Base-by-base conservation (phyloP, 805 yeast species). In the Saturnispora mendoncae region DNA sequence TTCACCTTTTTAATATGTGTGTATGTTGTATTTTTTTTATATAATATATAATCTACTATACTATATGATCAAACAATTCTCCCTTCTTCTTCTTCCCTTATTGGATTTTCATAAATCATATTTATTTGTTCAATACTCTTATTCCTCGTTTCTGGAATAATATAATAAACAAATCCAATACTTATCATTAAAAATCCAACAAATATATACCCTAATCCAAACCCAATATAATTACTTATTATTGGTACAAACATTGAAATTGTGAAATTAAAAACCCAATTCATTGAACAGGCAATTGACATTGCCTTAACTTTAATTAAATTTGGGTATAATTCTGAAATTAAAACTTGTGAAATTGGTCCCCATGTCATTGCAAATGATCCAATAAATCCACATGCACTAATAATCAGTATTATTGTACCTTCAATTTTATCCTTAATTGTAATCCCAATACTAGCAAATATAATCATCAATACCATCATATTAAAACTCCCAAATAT, bases 321-420 rank as follows among this genome's bases (percentile, higher is more conserved):
- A 44, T 69, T 65, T 27, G 86, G 86, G 58, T 72, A 81, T 30
- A 79, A 56, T 54, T 81, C 87, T 27, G 81, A 69, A 12, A 80
- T 76, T 38, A 80, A 65, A 19, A 78, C 72, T 58, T 72, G 74
- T n/a, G 77, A 69, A 44, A 82, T 72, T 27, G 87, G 85, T 3
- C 87, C 88, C 80, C 85, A 78, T 12, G 84, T 75, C 18, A 76
- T 64, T 2, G 87, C 84, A 60, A 82, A 81, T 43, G 67, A 68
- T 49, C 73, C 67, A 39, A 81, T 76, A 58, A 74, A 81, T 29
- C 72, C 52, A 41, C 61, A 58, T 55, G 85, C 76, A 4, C 82
- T 67, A 30, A 77, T 60, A 40, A 69, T 67, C 54, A 81, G 74
- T 74, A 78, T 66, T 3, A 69, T 68, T 26, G 64, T 54, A 39